Conservation (phyloP, 2,329 filamentous ascomycete genomes). For the Alternaria sp. region DNA sequence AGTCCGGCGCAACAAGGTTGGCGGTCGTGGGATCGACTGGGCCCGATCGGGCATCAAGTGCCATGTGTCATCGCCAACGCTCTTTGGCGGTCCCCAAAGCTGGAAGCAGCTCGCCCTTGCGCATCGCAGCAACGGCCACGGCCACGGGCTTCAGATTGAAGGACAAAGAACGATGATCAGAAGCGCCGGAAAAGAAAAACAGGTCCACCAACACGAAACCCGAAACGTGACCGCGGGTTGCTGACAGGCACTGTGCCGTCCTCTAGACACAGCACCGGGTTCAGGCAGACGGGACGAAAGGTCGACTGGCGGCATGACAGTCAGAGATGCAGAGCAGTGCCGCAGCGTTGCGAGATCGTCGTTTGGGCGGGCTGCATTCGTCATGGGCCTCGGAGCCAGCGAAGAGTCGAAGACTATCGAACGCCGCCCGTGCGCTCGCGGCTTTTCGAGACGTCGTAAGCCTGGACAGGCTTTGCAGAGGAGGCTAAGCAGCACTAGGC, state of each 20-base stretch:
- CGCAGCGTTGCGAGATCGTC: conserved; percentile 44
- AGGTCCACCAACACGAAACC: conserved; percentile 40
- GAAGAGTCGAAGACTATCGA: conserved; percentile 37
- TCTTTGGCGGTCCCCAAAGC: conserved; percentile 32
- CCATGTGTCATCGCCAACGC: conserved; percentile 43
- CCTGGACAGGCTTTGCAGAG: conserved; percentile 26
- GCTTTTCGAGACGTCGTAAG: conserved; percentile 43
- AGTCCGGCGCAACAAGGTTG: conserved; percentile 18
- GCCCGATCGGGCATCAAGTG: conserved; percentile 29
- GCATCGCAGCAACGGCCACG: conserved; percentile 6
- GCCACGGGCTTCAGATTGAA: conserved; percentile 15
- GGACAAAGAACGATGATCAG: conserved; percentile 19
- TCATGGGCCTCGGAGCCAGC: conserved; percentile 40
- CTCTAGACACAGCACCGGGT: conserved; percentile 28
- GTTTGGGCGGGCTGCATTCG: conserved; percentile 38
- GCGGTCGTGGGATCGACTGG: conserved; percentile 10
- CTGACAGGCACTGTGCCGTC: conserved; percentile 26
- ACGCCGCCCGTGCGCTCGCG: conserved; percentile 42
- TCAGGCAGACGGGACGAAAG: conserved; percentile 32
- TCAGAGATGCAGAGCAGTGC: conserved; percentile 35
- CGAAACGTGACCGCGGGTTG: conserved; percentile 40
- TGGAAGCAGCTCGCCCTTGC: conserved; percentile 38
- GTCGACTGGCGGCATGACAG: conserved; percentile 37
- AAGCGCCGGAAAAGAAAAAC: conserved; percentile 21
- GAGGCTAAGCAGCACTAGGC: conserved; percentile 22